Base-by-base conservation (phyloP, 1,139 yeast genomes). In the Geotrichum citri-aurantii region DNA sequence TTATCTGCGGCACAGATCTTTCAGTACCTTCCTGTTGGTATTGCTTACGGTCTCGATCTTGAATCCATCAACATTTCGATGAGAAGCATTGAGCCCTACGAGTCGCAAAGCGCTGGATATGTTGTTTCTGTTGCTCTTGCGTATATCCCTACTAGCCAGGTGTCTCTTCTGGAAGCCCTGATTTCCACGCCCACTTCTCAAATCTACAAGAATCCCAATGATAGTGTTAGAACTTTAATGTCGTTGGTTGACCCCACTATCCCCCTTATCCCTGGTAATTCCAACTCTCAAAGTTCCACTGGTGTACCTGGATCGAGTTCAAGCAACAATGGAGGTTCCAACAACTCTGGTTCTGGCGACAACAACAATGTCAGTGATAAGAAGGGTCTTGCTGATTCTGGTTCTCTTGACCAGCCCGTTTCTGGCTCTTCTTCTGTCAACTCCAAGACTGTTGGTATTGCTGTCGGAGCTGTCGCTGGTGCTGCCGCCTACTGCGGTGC, bases 1-100 rank as follows among this genome's bases (percentile, higher is more conserved):
- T 63, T 75, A 27, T 69, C 78, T 5, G 78, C 75, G 11, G 78
- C 79, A 14, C 79, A 76, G 66, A 73, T 76, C 57, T 75, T 76
- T 65, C 69, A 73, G 52, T 75, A 73, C 64, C 65, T 76, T 55
- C 79, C 79, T 7, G 62, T 64, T 49, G 79, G 79, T 31, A 58
- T 76, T 19, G 69, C 75, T 2, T 66, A 68, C 53, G 78, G 77
- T n/a, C 63, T 75, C 47, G 65, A 64, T 21, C 59, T 69, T 26
- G 67, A 65, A 48, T 50, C 59, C 14, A 59, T 64, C 55, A 64
- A 68, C 48, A 66, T 73, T 33, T 62, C 68, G 24, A 68, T 75
- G 71, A 62, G 64, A 48, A 65, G 71, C 52, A 66, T 76, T 50
- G 68, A 67, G 55, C 79, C 79, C 17, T 73, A 73, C 59, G 66